These are phyloP conservation scores for Deuterostichococcus epilithicus DNA, from an alignment of 139 green algal genomes.

Conservation along the genomic window DNA sequence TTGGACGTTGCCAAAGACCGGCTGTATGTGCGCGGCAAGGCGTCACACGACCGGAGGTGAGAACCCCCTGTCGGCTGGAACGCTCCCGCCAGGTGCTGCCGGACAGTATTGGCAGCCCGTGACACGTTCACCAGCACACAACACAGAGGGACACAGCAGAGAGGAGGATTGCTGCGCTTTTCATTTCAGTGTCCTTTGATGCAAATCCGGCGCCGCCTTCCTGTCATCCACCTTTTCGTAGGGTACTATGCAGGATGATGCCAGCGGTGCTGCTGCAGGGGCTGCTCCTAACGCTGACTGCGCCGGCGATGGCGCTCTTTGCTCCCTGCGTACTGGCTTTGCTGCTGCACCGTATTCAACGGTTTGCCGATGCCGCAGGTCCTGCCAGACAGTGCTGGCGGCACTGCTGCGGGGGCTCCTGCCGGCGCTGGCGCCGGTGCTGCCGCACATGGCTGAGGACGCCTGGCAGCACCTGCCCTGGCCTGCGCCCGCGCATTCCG, in stretches of 20 bases:
- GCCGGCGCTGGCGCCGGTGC: conserved; percentile 70
- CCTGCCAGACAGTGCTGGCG: conserved; percentile 22
- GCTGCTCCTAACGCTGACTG: too few species aligned
- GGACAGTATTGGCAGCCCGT: too few species aligned
- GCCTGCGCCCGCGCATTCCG: conserved; percentile 22
- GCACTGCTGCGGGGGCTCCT: conserved; percentile 46
- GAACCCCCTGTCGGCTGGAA: neutral
- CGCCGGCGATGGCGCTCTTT: too few species aligned
- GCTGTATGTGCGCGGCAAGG: conserved; percentile 71
- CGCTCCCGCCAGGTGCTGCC: neutral
- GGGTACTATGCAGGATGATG: too few species aligned
- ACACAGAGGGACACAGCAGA: too few species aligned
- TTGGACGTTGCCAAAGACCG: conserved; percentile 94
- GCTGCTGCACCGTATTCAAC: too few species aligned
- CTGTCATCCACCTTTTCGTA: too few species aligned
- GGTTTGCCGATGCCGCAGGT: neutral
- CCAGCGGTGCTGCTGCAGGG: too few species aligned
- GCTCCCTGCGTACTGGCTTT: too few species aligned
- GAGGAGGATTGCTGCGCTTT: too few species aligned
- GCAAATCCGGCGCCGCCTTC: too few species aligned
- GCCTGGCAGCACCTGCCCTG: conserved; percentile 80
- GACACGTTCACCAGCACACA: too few species aligned
- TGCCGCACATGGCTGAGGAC: conserved; percentile 96
- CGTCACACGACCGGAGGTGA: conserved; percentile 35
- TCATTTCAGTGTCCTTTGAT: neutral